Base-by-base conservation (phyloP, 495 filamentous ascomycete species). In the Monascus purpureus region DNA sequence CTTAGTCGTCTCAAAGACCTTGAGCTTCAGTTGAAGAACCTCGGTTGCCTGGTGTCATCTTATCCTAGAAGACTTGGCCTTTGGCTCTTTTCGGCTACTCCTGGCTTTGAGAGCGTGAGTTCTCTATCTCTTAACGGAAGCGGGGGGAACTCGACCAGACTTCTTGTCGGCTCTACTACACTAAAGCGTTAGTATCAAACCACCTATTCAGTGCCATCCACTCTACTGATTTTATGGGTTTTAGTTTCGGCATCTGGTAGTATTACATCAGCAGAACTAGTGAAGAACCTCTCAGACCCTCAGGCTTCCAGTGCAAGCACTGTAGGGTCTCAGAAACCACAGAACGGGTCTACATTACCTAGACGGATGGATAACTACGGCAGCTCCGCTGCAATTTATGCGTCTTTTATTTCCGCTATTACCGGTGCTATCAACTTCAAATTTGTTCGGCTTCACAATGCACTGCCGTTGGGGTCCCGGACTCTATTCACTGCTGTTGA, bases 391-490 rank as follows among this genome's bases (percentile, higher is more conserved):
- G 54, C 55, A n/a, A 59, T 65, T 12, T 63, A 65, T 40, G 46
- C 57, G 3, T 53, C 59, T 13, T 61, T 65, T 31, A 50, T 65
- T 13, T 62, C 59, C 6, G 57, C 61, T 1, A 43, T 65, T 13
- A 55, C 56, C 12, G 61, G 55, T 6, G 46, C 55, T 33, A 42
- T 65, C 8, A 53, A 56, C 23, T 42, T 65, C 9, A 57, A 62
- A 30, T 36, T 63, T 18, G 46, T 61, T 32, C 56, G 54, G 17
- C 46, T 39, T 22, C 42, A 50, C 29, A 48, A 43, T 25, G 61
- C 57, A 19, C 47, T 65, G n/a, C 61, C 61, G 0, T 48, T 65
- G 8, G 61, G 61, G 4, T 52, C 57, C 12, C 57, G 61, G n/a
- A 61, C 57, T 18, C 48, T 63, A 1, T 62, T 61, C 26, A 65